Evolutionary conservation across 805 yeast genomes (phyloP).

Genomic region (Schwanniomyces occidentalis): DNA sequence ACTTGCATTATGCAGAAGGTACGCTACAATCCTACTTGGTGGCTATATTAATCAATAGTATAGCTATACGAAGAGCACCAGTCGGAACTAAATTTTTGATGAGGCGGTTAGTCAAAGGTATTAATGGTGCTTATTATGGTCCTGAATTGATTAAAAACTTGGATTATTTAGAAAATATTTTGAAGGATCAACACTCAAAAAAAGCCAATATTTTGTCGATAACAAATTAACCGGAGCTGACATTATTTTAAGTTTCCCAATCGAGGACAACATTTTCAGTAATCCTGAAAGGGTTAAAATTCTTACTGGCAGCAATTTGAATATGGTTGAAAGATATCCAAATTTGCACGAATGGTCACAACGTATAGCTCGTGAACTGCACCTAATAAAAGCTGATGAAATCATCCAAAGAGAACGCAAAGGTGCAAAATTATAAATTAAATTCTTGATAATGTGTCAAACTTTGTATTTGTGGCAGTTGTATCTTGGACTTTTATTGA

Average conservation of each 20-base stretch:
- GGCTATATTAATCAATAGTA: slow-evolving; percentile 25
- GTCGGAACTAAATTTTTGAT: slow-evolving; percentile 24
- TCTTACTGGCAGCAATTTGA: slow-evolving; percentile 16
- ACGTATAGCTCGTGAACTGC: slow-evolving; percentile 12
- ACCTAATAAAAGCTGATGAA: slow-evolving; percentile 15
- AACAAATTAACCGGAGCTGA: slow-evolving; percentile 56
- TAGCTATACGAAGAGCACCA: slow-evolving; percentile 30
- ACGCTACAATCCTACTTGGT: slow-evolving; percentile 53
- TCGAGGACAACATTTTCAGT: slow-evolving; percentile 23
- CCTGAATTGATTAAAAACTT: slow-evolving; percentile 24
- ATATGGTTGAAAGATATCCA: slow-evolving; percentile 17
- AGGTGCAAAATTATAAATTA: no score
- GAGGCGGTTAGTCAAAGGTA: slow-evolving; percentile 17
- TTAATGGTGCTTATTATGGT: slow-evolving; percentile 27
- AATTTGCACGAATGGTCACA: slow-evolving; percentile 24
- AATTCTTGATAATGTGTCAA: no score
- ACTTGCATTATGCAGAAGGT: slow-evolving; percentile 60
- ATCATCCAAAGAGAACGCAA: neutral
- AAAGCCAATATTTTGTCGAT: slow-evolving; percentile 46
- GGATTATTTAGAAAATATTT: slow-evolving; percentile 27
- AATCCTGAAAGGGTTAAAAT: slow-evolving; percentile 21
- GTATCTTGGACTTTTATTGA: no score
- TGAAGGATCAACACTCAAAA: slow-evolving; percentile 23
- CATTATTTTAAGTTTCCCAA: slow-evolving; percentile 52
- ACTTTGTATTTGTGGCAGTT: no score